These are phyloP conservation scores for Kluyveromyces siamensis DNA, from an alignment of 805 yeast species.

Conservation along the genomic window DNA sequence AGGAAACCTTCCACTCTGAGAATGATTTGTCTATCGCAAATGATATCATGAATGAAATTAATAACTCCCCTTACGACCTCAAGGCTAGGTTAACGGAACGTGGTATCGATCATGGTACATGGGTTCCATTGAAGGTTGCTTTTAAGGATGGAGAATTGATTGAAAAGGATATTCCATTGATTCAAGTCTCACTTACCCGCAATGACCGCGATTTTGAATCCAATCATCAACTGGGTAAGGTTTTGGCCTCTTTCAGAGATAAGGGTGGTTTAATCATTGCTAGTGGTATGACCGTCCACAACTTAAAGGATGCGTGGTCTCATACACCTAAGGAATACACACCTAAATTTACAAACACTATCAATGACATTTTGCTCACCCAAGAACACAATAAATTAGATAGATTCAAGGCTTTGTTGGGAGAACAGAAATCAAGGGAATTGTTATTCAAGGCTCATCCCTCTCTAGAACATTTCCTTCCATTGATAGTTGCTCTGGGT, in stretches of 20 bases:
- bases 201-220: constrained; percentile 35
- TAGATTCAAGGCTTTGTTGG: constrained; percentile 31
- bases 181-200: constrained; percentile 33
- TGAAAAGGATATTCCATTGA: constrained; percentile 30
- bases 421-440: constrained; percentile 19
- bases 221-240: constrained; percentile 44
- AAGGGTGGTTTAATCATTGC: constrained; percentile 46
- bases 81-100: constrained; percentile 35
- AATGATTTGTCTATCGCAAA: constrained; percentile 36
- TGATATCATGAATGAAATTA: constrained; percentile 6
- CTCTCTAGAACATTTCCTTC: constrained; percentile 65
- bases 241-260: constrained; percentile 41
- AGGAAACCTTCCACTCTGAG: constrained; percentile 49
- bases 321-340: constrained; percentile 35
- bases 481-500: constrained; percentile 54
- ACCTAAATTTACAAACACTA: constrained; percentile 39
- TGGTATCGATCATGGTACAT: constrained; percentile 76
- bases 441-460: constrained; percentile 57
- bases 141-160: constrained; percentile 29
- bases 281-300: constrained; percentile 79
- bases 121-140: constrained; percentile 74
- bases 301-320: constrained; percentile 32
- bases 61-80: constrained; percentile 18
- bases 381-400: constrained; percentile 27
- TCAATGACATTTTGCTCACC: constrained; percentile 32